A percentile compares a stretch with the other conserved stretches of the same genome.
Conservation (phyloP, 78 protist genomes). For the Dictyostelium citrinum region DNA sequence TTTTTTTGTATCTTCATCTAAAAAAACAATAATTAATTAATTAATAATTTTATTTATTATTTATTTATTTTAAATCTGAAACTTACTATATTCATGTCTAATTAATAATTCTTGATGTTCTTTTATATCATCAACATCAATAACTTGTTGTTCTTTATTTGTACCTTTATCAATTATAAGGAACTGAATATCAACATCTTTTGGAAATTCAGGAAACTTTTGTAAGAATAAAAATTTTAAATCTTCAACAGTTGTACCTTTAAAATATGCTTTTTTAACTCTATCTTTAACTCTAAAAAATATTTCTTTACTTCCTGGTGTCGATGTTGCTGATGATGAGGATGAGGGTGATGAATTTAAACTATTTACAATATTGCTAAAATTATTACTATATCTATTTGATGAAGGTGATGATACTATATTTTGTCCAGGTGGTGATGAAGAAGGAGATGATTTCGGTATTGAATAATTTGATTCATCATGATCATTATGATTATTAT, state of each 20-base stretch:
- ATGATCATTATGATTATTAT: neutral
- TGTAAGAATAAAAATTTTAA: slow-evolving; percentile 17
- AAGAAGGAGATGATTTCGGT: neutral
- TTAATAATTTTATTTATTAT: neutral
- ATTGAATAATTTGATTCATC: neutral
- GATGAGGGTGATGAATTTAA: too few species aligned
- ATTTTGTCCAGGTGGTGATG: neutral
- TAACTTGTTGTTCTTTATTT: slow-evolving; percentile 20
- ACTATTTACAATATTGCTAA: neutral
- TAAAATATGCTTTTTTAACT: slow-evolving; percentile 62
- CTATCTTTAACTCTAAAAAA: slow-evolving; percentile 71
- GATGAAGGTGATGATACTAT: neutral
- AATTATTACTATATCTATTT: neutral
- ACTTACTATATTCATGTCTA: slow-evolving; percentile 43
- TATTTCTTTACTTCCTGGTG: slow-evolving; percentile 14
- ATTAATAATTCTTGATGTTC: slow-evolving; percentile 58
- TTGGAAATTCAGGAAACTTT: slow-evolving; percentile 70
- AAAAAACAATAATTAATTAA: too few species aligned
- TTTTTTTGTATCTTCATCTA: slow-evolving; percentile 40
- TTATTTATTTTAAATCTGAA: neutral
- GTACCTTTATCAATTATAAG: neutral
- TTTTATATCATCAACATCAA: neutral
- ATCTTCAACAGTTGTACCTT: slow-evolving; percentile 41
- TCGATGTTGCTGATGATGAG: neutral
- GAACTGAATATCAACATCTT: slow-evolving; percentile 43